Percentiles rank a stretch among this genome's conserved stretches.
Evolutionary conservation across 164 flowering plant species (phyloP).

Genomic region (Piper longum): DNA sequence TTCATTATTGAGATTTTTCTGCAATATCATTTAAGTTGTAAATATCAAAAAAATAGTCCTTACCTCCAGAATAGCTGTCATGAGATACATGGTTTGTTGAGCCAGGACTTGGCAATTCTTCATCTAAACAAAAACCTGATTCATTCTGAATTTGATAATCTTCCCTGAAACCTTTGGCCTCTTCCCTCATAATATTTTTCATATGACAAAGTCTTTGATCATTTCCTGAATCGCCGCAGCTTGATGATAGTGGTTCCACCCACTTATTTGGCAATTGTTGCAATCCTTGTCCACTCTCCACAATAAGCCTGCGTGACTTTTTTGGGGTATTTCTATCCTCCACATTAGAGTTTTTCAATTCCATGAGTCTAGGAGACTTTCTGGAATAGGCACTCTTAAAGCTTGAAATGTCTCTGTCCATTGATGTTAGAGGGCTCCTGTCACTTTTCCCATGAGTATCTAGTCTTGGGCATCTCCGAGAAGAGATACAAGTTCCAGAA

Average conservation of each 20-base stretch:
- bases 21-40: background rate
- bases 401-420: constrained; percentile 12
- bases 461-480: constrained; percentile 12
- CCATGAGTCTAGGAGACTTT: constrained; percentile 7
- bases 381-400: constrained; percentile 13
- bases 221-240: constrained; percentile 2
- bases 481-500: constrained; percentile 14
- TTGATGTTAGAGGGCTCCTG: constrained; percentile 8
- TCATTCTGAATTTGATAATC: background rate
- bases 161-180: constrained; percentile 7
- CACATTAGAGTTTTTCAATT: constrained; percentile 5
- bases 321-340: constrained; percentile 5
- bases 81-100: constrained; percentile 9
- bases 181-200: constrained; percentile 7
- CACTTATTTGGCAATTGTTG: constrained; percentile 11
- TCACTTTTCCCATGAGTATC: constrained; percentile 7
- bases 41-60: background rate
- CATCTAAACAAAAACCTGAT: constrained; percentile 3
- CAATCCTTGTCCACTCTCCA: constrained; percentile 14
- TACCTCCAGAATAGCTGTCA: background rate
- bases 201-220: background rate
- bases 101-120: constrained; percentile 10
- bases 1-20: background rate
- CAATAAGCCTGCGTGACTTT: constrained; percentile 16
- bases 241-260: constrained; percentile 7